A percentile compares a stretch with the other conserved stretches of the same genome.
These are phyloP conservation scores for Malbranchea zuffiana DNA, from an alignment of 2,329 filamentous ascomycete species.

Conservation along the genomic window DNA sequence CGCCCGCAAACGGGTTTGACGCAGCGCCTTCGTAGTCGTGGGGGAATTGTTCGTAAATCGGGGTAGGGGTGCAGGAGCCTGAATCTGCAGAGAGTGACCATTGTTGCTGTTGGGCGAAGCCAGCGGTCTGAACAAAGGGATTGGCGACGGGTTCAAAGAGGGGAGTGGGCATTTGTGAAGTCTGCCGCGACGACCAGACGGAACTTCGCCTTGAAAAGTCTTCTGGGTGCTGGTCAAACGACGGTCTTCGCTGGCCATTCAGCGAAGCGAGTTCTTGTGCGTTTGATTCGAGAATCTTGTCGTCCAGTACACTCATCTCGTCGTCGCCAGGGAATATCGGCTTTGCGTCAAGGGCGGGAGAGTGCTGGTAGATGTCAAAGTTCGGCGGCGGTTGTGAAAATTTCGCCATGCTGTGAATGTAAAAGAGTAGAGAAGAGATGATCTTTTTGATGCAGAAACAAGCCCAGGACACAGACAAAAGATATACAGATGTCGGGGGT, in stretches of 20 bases:
- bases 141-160: constrained; percentile 39
- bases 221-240: constrained; percentile 38
- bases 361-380: constrained; percentile 36
- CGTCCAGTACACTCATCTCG: constrained; percentile 43
- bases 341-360: constrained; percentile 34
- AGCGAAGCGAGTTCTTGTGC: constrained; percentile 40
- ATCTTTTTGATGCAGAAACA: constrained; percentile 9
- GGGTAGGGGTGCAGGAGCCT: constrained; percentile 63
- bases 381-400: constrained; percentile 33
- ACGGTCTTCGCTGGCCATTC: constrained; percentile 34
- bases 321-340: constrained; percentile 37
- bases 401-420: constrained; percentile 30
- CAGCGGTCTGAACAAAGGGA: constrained; percentile 32
- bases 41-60: constrained; percentile 54
- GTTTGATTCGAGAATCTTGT: constrained; percentile 41
- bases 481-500: constrained; percentile 2
- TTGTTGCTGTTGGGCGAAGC: constrained; percentile 29
- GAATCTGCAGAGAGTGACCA: constrained; percentile 59
- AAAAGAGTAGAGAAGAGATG: constrained; percentile 8
- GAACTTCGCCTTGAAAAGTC: constrained; percentile 44
- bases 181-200: constrained; percentile 38
- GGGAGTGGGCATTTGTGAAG: constrained; percentile 35
- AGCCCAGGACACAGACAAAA: constrained; percentile 10
- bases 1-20: constrained; percentile 33
- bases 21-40: constrained; percentile 39